Base-by-base conservation (phyloP, 1,284 basidiomycete genomes). In the Ustilago nuda region DNA sequence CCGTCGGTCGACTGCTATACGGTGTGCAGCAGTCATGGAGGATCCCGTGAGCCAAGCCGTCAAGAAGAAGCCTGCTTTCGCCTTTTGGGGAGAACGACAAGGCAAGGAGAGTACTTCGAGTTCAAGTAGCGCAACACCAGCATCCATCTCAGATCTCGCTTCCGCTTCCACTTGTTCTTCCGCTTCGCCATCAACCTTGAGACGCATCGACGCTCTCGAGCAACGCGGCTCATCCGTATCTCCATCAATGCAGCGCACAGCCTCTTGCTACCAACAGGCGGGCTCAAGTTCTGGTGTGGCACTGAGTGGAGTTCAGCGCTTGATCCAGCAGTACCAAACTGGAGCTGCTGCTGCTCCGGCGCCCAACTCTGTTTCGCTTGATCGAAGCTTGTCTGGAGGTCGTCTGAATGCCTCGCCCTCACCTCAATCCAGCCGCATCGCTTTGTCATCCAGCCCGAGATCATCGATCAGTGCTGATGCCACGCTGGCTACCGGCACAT, bases 61-160 rank as follows among this genome's bases (percentile, higher is more conserved):
- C 35, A 72, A 72, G 39, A 76, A 72, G 59, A 76, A 66, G 60
- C 69, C 69, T 23, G 66, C 69, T 3, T 72, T 76, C 53, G 73
- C 73, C 15, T 76, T 76, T 23, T 76, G 73, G 73, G 43, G 43
- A 45, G 73, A 76, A 35, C 41, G 73, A 23, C 73, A 68, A 36
- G 55, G 62, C 51, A 65, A 65, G 33, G 56, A 64, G 50, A 65
- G 57, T 57, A 54, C 65, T 13, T 36, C 51, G 4, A 37, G 59
- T 12, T 27, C 57, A 13, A 37, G 33, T 54, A 56, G 19, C 56
- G 17, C 48, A 30, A 50, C 61, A 54, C n/a, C 52, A 13, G 15
- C 68, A 17, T 4, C 39, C 12, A 19, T 55, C 4, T 23, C 50
- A 4, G 33, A 57, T 6, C 17, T 43, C 8, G 11, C 56, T 6